These are phyloP conservation scores for Tilletia horrida DNA, from an alignment of 1,284 basidiomycete species.

Conservation along the genomic window DNA sequence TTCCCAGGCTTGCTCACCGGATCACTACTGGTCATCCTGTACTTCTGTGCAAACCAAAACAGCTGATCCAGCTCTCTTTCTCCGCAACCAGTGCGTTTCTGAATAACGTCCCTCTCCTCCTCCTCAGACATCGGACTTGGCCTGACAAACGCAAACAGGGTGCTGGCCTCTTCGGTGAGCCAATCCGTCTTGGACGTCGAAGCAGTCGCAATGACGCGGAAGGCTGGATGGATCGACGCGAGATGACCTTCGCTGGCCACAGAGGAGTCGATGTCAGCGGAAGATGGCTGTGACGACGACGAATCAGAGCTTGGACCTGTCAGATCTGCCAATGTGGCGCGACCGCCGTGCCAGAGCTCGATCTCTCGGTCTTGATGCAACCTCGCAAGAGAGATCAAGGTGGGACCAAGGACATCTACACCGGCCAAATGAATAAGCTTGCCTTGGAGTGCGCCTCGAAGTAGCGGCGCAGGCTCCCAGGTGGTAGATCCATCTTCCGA, in stretches of 20 bases:
- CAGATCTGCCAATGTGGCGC: conserved; percentile 25
- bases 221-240: conserved; percentile 33
- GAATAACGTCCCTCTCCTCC: conserved; percentile 50
- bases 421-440: conserved; percentile 56
- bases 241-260: conserved; percentile 23
- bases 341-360: conserved; percentile 51
- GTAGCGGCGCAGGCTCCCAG: conserved; percentile 51
- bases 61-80: conserved; percentile 34
- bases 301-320: neutral
- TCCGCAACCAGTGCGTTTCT: conserved; percentile 25
- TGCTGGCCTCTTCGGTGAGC: conserved; percentile 54
- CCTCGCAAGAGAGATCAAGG: conserved; percentile 46
- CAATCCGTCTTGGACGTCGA: conserved; percentile 45
- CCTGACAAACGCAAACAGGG: conserved; percentile 50
- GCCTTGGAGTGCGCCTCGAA: conserved; percentile 51
- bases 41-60: conserved; percentile 49
- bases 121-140: conserved; percentile 52
- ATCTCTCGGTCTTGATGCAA: conserved; percentile 50
- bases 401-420: conserved; percentile 55
- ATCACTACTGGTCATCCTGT: conserved; percentile 45
- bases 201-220: conserved; percentile 55
- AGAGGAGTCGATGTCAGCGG: conserved; percentile 16
- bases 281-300: neutral
- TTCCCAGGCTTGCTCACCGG: conserved; percentile 19
- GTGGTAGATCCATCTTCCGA: conserved; percentile 48